A percentile compares a stretch with the other conserved stretches of the same genome.
Evolutionary conservation across 495 filamentous ascomycete species (phyloP).

Genomic region (Friedmanniomyces endolithicus): DNA sequence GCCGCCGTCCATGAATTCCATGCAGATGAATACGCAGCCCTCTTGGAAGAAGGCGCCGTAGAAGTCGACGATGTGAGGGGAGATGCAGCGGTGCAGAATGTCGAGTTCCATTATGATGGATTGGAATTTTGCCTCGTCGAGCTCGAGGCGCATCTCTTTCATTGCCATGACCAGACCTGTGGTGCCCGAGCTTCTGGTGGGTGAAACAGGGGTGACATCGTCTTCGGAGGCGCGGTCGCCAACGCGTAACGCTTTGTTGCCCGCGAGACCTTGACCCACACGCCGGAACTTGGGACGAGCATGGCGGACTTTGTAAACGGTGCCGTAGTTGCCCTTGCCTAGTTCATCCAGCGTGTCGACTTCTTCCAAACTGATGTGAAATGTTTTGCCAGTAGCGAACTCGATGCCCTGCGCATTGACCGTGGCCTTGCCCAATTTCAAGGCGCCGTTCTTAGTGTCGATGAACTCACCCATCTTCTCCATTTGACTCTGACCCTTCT

Average conservation of each 20-base stretch:
- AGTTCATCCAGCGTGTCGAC: constrained; percentile 90
- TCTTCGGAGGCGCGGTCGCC: constrained; percentile 1
- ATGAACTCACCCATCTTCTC: constrained; percentile 88
- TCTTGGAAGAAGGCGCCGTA: constrained; percentile 99
- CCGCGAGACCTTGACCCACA: constrained; percentile 62
- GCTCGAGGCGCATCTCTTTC: constrained; percentile 95
- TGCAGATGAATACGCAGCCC: constrained; percentile 97
- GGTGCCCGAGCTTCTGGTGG: constrained; percentile 19
- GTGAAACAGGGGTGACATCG: constrained; percentile 15
- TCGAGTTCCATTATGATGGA: constrained; percentile 98
- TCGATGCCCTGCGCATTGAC: constrained; percentile 81
- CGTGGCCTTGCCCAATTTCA: constrained; percentile 87
- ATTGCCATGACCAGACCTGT: constrained; percentile 85
- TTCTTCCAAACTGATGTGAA: constrained; percentile 91
- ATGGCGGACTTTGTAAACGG: constrained; percentile 91
- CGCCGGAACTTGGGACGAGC: constrained; percentile 63
- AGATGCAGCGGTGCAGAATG: constrained; percentile 87
- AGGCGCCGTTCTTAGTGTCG: constrained; percentile 76
- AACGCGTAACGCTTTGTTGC: constrained; percentile 35
- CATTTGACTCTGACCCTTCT: constrained; percentile 50
- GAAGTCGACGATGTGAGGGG: constrained; percentile 95
- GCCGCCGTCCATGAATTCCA: constrained; percentile 99
- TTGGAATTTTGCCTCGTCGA: constrained; percentile 91
- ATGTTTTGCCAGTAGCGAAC: constrained; percentile 78
- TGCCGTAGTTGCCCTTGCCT: constrained; percentile 97